These are phyloP conservation scores for Geotrichum bryndzae DNA, from an alignment of 1,139 yeast species.

Conservation along the genomic window DNA sequence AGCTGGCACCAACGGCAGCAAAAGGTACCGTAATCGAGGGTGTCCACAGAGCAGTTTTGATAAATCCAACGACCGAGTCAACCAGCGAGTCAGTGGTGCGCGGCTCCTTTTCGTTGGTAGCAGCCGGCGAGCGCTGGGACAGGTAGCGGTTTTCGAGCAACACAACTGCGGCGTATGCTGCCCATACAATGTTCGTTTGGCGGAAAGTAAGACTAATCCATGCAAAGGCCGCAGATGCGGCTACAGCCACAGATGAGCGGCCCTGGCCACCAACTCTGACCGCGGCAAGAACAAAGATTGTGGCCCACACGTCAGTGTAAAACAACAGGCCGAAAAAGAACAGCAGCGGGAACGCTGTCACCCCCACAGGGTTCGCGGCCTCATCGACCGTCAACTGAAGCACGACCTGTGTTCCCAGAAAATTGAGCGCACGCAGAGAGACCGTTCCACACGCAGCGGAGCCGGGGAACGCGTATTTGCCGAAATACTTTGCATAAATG, in stretches of 20 bases:
- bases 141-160: constrained; percentile 15
- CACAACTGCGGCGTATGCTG: constrained; percentile 46
- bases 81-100: background rate
- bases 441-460: constrained; percentile 34
- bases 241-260: background rate
- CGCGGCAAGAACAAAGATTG: constrained; percentile 55
- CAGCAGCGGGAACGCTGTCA: constrained; percentile 53
- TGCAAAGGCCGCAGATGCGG: constrained; percentile 26
- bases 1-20: constrained; percentile 45
- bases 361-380: constrained; percentile 44
- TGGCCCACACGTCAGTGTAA: constrained; percentile 93
- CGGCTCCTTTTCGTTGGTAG: constrained; percentile 2
- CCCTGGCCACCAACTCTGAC: constrained; percentile 36
- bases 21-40: constrained; percentile 45
- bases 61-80: constrained; percentile 1
- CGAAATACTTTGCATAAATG: constrained; percentile 29
- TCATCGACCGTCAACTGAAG: constrained; percentile 42
- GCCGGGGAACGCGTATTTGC: background rate
- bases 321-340: constrained; percentile 68
- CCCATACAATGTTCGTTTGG: constrained; percentile 90
- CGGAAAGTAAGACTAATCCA: constrained; percentile 52
- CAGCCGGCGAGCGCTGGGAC: background rate
- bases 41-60: constrained; percentile 20
- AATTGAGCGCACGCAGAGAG: constrained; percentile 52
- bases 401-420: constrained; percentile 54